Base-by-base conservation (phyloP, 345 rosid species). In the Camelina sativa region DNA sequence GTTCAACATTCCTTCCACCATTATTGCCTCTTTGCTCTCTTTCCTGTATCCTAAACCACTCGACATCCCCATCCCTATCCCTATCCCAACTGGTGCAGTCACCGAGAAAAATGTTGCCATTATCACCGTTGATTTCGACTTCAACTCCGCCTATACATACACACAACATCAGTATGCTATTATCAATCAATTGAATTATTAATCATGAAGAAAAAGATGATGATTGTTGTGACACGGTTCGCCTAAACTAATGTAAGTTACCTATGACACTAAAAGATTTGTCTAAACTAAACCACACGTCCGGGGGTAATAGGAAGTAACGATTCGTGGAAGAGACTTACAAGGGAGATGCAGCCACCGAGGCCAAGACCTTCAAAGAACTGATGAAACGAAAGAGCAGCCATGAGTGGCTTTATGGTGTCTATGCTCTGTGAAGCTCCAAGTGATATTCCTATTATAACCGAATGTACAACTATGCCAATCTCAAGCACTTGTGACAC, bases 361-460 rank as follows among this genome's bases (percentile, higher is more conserved):
- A 88, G 94, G 34, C 94, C 94, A 84, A 86, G 84, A 32, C 94
- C 94, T 70, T 91, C 97, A 41, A 88, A 91, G 62, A 88, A 87
- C 72, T 91, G 96, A 66, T 91, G 93, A 72, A 91, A 91, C 44
- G 88, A 84, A 50, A 88, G 71, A 22, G 96, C 96, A 23, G 77
- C 86, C 55, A 91, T 53, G 32, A 88, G 85, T 57, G 93, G 93
- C 82, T 72, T 84, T 79, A 91, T 80, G 8, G 89, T 87, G 6
- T 81, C 81, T 15, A 78, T 44, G n/a, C 80, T 79, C 41, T 70
- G 67, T 4, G 91, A 84, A 37, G 90, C 86, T 37, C 96, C 96
- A 62, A 91, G 76, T 12, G 93, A 80, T 35, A 88, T 79, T 41
- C 92, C 96, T 50, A 91, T 88, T 0, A 91, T 82, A 52, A 88